These are phyloP conservation scores for Euphorbia schlechtendalii DNA, from an alignment of 441 rosid genomes.

Conservation along the genomic window DNA sequence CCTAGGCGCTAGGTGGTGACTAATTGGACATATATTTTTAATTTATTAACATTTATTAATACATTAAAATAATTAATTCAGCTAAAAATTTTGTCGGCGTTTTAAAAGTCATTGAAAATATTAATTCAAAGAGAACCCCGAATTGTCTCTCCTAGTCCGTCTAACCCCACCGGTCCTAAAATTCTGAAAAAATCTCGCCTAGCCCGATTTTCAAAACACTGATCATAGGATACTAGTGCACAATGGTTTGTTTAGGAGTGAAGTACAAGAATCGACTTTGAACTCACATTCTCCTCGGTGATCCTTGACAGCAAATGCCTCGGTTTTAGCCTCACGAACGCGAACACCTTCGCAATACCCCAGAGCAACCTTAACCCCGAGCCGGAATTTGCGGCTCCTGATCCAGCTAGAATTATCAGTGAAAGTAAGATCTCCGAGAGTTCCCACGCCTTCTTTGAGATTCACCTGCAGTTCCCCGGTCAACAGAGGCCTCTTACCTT, in stretches of 20 bases:
- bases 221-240: constrained; percentile 8
- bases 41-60: too few species aligned
- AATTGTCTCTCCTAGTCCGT: too few species aligned
- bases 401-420: constrained; percentile 99
- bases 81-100: too few species aligned
- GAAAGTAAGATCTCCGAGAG: constrained; percentile 91
- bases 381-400: constrained; percentile 95
- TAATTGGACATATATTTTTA: too few species aligned
- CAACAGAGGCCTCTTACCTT: constrained; percentile 89
- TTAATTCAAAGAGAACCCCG: too few species aligned
- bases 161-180: too few species aligned
- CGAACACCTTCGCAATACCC: constrained; percentile 61
- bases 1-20: too few species aligned
- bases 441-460: constrained; percentile 95
- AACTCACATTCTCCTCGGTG: constrained; percentile 94
- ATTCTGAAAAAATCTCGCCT: too few species aligned
- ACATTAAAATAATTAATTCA: too few species aligned
- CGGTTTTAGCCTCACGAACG: constrained; percentile 90
- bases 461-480: constrained; percentile 76
- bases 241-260: constrained; percentile 3
- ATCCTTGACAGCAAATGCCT: constrained; percentile 96
- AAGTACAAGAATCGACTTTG: constrained; percentile 1
- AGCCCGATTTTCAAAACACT: too few species aligned
- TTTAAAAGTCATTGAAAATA: too few species aligned
- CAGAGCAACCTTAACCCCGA: constrained; percentile 69